Conservation (phyloP, 2,329 filamentous ascomycete genomes). For the Immersiporthe knoxdaviesiana region DNA sequence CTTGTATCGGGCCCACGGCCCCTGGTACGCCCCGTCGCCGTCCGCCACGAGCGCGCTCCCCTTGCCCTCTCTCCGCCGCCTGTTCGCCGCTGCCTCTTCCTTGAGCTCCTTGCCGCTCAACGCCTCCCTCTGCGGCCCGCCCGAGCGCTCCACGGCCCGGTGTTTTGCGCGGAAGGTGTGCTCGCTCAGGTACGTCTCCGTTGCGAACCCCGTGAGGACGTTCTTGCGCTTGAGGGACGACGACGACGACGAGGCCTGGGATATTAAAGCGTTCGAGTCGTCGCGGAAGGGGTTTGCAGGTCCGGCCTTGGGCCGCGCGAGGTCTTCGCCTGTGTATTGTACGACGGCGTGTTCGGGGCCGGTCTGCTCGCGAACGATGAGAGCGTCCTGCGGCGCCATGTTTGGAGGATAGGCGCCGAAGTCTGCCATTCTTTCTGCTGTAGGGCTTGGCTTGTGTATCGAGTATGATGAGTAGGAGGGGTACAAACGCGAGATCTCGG, state of each 20-base stretch:
- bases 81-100: slow-evolving; percentile 68
- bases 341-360: slow-evolving; percentile 63
- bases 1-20: slow-evolving; percentile 89
- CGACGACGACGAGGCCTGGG: slow-evolving; percentile 35
- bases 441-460: background rate
- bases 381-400: slow-evolving; percentile 66
- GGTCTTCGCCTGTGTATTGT: slow-evolving; percentile 71
- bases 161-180: slow-evolving; percentile 88
- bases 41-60: slow-evolving; percentile 84
- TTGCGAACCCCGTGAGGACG: slow-evolving; percentile 80
- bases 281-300: slow-evolving; percentile 77
- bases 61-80: slow-evolving; percentile 80
- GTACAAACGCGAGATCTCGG: too few species aligned
- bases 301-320: slow-evolving; percentile 67
- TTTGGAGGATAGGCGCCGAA: slow-evolving; percentile 68
- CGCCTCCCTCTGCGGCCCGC: slow-evolving; percentile 59
- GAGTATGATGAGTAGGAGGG: background rate
- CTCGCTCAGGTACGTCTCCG: slow-evolving; percentile 89
- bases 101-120: slow-evolving; percentile 64
- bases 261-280: slow-evolving; percentile 44
- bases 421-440: slow-evolving; percentile 60
- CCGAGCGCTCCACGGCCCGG: slow-evolving; percentile 75
- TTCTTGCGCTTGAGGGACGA: slow-evolving; percentile 65
- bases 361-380: slow-evolving; percentile 60
- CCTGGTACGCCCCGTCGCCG: slow-evolving; percentile 85